Evolutionary conservation across 345 rosid species (phyloP).

Genomic region (Camelina laxa): DNA sequence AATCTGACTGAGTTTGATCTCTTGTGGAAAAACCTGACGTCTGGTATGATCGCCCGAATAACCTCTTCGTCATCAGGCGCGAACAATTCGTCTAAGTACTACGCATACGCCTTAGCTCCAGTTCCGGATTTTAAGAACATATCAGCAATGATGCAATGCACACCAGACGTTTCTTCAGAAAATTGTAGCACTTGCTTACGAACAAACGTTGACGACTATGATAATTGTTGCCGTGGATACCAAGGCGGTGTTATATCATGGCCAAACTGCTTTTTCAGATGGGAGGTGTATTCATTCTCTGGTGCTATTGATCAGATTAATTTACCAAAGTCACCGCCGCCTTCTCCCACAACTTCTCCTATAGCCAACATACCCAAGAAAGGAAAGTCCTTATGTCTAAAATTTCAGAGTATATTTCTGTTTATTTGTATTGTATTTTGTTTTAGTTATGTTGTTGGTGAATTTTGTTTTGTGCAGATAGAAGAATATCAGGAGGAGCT

Average conservation of each 20-base stretch:
- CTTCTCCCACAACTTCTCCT: background rate
- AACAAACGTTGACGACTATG: constrained; percentile 2
- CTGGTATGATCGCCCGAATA: background rate
- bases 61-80: background rate
- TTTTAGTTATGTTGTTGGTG: background rate
- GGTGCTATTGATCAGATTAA: constrained; percentile 10
- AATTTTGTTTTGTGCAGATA: constrained; percentile 13
- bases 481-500: background rate
- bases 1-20: background rate
- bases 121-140: background rate
- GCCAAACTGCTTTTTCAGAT: constrained; percentile 38
- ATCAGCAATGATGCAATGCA: constrained; percentile 35
- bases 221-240: background rate
- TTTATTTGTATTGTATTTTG: background rate
- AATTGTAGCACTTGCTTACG: constrained; percentile 25
- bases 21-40: background rate
- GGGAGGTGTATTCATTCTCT: constrained; percentile 7
- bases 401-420: background rate
- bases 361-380: background rate
- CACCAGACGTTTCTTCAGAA: constrained; percentile 28
- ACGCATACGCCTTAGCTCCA: background rate
- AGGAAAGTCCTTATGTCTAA: constrained; percentile 3
- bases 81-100: background rate
- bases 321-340: background rate
- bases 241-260: constrained; percentile 15